Evolutionary conservation across 768 basidiomycete species (phyloP), one percentile per base, ranked within the genome.

Genomic region (Exidia glandulosa): DNA sequence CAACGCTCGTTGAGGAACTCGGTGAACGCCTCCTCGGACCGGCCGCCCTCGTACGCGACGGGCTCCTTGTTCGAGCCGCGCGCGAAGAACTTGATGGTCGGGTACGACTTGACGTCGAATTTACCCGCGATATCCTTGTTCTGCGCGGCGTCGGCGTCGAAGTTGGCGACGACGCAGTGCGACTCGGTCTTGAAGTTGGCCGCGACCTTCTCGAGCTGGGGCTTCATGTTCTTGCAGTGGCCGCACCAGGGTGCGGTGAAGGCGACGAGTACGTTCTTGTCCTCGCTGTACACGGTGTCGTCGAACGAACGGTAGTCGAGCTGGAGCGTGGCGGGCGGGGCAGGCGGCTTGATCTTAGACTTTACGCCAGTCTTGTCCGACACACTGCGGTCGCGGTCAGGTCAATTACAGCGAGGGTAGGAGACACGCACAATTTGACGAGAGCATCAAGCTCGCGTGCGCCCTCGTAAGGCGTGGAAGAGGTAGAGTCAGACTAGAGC

Each of bases 11-110:
- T 94, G 62, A 98, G 76, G 77, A 81, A 95, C 10, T 73, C 70
- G 58, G 90, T 81, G 64, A 98, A 85, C 32, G 83, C 92, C 19
- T 77, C 78, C 68, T 93, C 90, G 1, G 79, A 76, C 60, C 95
- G 82, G 36, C 77, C 83, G 27, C 82, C 82, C 12, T 83, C 77
- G 71, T 97, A 99, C 31, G 73, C 75, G 56, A 85, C 75, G 12
- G 82, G 79, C 61, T 81, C 79, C 67, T 83, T 84, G 66, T 78
- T 77, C 63, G 78, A 60, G 45, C 71, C 73, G 59, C 85, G 86
- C 63, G 89, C 79, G 84, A 93, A 96, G 79, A 94, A 94, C 72
- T 92, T 94, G 77, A 99, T 83, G 23, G 94, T 98, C 0, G 96
- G 96, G 83, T 84, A 99, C 61, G 86, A 82, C 23, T 71, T 67